These are phyloP conservation scores for Ceratocystis cacaofunesta DNA, from an alignment of 2,329 filamentous ascomycete genomes.

Conservation along the genomic window DNA sequence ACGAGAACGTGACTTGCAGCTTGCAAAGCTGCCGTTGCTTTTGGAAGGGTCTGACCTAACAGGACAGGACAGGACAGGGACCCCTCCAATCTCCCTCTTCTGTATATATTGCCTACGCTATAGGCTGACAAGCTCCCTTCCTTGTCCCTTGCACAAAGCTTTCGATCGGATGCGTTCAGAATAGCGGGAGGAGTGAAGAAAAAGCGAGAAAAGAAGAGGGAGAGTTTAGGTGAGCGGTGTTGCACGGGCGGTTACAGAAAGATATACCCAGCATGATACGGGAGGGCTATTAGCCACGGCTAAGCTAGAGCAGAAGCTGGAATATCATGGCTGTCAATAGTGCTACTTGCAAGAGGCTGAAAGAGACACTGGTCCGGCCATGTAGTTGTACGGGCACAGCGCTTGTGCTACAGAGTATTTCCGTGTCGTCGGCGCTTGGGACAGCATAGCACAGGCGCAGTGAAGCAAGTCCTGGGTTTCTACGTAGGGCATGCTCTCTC, in stretches of 20 bases:
- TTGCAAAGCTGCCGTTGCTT: neutral
- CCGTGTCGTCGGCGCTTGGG: no score
- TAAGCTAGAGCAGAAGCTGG: no score
- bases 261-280: neutral
- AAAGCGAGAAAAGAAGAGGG: neutral
- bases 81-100: neutral
- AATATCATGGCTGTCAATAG: no score
- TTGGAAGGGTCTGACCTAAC: no score
- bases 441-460: no score
- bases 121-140: neutral
- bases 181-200: neutral
- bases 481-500: no score
- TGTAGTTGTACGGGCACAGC: no score
- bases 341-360: no score
- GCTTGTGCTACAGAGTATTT: no score
- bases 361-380: no score
- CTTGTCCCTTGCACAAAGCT: neutral
- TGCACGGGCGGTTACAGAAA: neutral
- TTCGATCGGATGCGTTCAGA: neutral
- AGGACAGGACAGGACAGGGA: neutral
- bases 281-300: neutral
- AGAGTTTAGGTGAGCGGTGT: neutral
- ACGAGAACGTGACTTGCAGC: neutral
- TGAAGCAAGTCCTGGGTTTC: no score
- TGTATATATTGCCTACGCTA: neutral